phyloP scores from a whole-genome alignment of 208 protist species.

The Acanthamoeba healyi region DNA sequence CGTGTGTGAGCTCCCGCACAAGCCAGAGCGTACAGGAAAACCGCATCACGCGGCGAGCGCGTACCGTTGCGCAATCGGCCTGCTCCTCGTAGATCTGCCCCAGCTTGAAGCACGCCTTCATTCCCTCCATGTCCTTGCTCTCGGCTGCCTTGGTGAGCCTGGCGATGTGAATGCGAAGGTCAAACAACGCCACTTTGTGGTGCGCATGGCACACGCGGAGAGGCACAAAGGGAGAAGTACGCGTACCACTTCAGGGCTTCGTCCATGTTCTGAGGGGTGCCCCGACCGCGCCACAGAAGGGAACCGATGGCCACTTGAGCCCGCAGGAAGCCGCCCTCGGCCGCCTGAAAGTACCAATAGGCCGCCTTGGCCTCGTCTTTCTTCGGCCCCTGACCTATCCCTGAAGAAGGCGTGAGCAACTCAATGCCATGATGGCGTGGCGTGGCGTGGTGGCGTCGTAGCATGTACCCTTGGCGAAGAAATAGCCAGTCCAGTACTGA shows the following conservation, averaged over 20 bases:
- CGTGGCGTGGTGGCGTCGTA: neutral
- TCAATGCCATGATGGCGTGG: neutral
- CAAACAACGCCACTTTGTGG: no score
- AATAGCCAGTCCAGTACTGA: constrained; percentile 59
- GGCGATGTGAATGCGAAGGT: no score
- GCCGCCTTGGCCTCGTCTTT: constrained; percentile 63
- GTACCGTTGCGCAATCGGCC: neutral
- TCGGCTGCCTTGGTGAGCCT: constrained; percentile 51
- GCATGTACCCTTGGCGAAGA: constrained; percentile 8
- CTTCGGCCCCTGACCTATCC: constrained; percentile 14
- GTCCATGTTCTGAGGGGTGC: constrained; percentile 55
- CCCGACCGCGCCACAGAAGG: constrained; percentile 46
- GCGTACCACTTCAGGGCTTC: constrained; percentile 42
- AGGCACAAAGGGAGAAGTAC: no score
- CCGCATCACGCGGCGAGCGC: no score
- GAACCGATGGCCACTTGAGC: constrained; percentile 61
- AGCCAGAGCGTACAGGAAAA: no score
- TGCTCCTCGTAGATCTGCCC: constrained; percentile 42
- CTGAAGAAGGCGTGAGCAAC: neutral
- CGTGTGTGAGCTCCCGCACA: no score
- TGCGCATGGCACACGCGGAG: no score
- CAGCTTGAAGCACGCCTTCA: constrained; percentile 66
- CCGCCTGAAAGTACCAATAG: constrained; percentile 74
- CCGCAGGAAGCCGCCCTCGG: constrained; percentile 46
- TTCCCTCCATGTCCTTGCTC: constrained; percentile 65